Percentiles rank a stretch among this genome's conserved stretches.
phyloP scores from a whole-genome alignment of 495 filamentous ascomycete species.

The Letharia lupina region DNA sequence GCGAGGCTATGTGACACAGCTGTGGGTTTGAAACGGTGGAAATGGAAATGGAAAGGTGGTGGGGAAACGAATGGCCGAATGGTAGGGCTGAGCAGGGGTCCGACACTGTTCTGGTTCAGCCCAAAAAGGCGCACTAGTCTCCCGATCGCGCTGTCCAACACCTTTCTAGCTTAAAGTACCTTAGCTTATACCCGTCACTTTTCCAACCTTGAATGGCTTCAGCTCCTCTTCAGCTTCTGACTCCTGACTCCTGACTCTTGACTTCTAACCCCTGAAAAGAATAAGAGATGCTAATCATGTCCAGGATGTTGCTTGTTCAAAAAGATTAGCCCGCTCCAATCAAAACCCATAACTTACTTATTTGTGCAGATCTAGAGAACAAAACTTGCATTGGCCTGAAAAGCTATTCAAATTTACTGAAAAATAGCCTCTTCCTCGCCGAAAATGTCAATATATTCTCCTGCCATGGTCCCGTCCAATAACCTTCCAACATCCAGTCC shows the following conservation, averaged over 20 bases:
- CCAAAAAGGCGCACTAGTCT: constrained; percentile 12
- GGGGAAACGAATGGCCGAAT: constrained; percentile 4
- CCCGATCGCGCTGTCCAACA: no score
- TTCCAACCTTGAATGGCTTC: neutral
- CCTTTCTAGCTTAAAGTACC: neutral
- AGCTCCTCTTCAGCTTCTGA: neutral
- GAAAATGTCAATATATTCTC: neutral
- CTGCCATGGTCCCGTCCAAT: neutral
- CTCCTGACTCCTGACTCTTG: neutral
- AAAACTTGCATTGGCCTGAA: no score
- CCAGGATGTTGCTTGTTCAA: no score
- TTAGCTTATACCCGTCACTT: neutral
- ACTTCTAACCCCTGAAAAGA: no score
- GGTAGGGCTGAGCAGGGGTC: constrained; percentile 10
- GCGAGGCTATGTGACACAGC: neutral
- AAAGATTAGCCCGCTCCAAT: no score
- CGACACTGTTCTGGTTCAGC: neutral
- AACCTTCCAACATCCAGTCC: neutral
- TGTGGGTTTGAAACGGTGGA: neutral
- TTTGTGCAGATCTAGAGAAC: no score
- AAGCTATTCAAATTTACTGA: no score
- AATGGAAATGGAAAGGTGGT: neutral
- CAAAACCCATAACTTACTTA: no score
- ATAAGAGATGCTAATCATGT: no score
- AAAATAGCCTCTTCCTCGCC: neutral